Conservation (phyloP, 2,329 filamentous ascomycete species). For the Hymenoscyphus repandus region DNA sequence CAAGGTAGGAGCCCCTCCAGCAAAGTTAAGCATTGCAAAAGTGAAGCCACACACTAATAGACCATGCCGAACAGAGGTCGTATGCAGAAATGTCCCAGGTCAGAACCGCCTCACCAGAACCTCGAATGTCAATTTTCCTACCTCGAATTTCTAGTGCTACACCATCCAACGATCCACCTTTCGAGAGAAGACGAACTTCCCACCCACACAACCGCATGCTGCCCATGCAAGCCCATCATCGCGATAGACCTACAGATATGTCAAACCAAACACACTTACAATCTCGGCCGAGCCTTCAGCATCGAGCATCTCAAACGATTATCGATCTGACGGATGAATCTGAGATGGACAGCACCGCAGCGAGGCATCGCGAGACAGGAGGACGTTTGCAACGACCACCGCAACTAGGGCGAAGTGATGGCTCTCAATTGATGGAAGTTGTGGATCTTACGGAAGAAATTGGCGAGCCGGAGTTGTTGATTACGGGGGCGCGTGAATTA, state of each 20-base stretch:
- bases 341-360: neutral
- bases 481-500: slow-evolving; percentile 26
- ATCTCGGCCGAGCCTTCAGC: slow-evolving; percentile 20
- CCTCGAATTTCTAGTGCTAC: slow-evolving; percentile 5
- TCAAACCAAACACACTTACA: slow-evolving; percentile 16
- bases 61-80: slow-evolving; percentile 20
- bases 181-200: slow-evolving; percentile 21
- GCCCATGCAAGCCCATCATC: slow-evolving; percentile 9
- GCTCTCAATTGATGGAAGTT: slow-evolving; percentile 28
- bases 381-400: slow-evolving; percentile 20
- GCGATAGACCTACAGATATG: slow-evolving; percentile 18
- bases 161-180: slow-evolving; percentile 8
- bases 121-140: slow-evolving; percentile 16
- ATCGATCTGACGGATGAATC: slow-evolving; percentile 31
- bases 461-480: slow-evolving; percentile 32
- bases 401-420: slow-evolving; percentile 27
- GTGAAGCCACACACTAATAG: neutral
- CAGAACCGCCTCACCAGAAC: slow-evolving; percentile 25
- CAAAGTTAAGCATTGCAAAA: no score
- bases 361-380: slow-evolving; percentile 1
- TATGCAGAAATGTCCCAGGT: slow-evolving; percentile 28
- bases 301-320: slow-evolving; percentile 25
- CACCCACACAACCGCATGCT: slow-evolving; percentile 24
- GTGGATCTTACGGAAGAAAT: slow-evolving; percentile 51
- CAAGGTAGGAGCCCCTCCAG: slow-evolving; percentile 17